phyloP scores from a whole-genome alignment of 108 stramenopile species.

The Stephanodiscus triporus region DNA sequence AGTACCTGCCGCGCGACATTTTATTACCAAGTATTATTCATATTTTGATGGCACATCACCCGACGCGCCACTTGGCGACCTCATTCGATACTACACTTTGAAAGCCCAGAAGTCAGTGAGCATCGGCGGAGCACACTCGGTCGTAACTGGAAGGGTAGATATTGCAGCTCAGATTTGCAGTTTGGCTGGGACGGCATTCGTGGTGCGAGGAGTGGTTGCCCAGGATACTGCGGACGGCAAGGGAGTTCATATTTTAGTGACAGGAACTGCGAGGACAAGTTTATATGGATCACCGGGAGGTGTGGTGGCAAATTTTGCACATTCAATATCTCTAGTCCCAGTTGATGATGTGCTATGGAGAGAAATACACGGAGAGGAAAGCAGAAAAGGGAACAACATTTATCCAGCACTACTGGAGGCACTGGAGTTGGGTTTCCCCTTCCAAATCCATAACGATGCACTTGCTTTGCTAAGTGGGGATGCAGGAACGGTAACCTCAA shows the following conservation, averaged over 20 bases:
- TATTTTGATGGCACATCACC: slow-evolving; percentile 35
- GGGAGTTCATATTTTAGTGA: slow-evolving; percentile 55
- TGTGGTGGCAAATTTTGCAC: slow-evolving; percentile 62
- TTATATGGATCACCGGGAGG: slow-evolving; percentile 37
- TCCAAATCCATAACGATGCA: slow-evolving; percentile 83
- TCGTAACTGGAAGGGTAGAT: slow-evolving; percentile 55
- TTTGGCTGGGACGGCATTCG: slow-evolving; percentile 54
- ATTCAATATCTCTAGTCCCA: slow-evolving; percentile 59
- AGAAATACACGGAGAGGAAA: background rate
- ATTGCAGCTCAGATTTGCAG: slow-evolving; percentile 60
- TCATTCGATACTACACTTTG: slow-evolving; percentile 56
- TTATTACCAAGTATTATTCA: slow-evolving; percentile 62
- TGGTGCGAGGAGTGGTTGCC: slow-evolving; percentile 69
- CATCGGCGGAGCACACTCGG: slow-evolving; percentile 78
- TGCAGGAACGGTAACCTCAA: slow-evolving; percentile 18
- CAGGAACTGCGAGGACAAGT: slow-evolving; percentile 56
- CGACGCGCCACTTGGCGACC: slow-evolving; percentile 47
- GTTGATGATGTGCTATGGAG: slow-evolving; percentile 8
- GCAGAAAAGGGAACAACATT: background rate
- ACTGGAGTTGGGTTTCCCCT: slow-evolving; percentile 40
- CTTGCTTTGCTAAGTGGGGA: slow-evolving; percentile 57
- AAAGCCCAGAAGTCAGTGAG: slow-evolving; percentile 68
- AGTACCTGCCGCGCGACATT: slow-evolving; percentile 57
- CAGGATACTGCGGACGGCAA: slow-evolving; percentile 54
- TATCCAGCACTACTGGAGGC: slow-evolving; percentile 22